Conservation (phyloP, 116 monocot species). For the Iris pallida region DNA sequence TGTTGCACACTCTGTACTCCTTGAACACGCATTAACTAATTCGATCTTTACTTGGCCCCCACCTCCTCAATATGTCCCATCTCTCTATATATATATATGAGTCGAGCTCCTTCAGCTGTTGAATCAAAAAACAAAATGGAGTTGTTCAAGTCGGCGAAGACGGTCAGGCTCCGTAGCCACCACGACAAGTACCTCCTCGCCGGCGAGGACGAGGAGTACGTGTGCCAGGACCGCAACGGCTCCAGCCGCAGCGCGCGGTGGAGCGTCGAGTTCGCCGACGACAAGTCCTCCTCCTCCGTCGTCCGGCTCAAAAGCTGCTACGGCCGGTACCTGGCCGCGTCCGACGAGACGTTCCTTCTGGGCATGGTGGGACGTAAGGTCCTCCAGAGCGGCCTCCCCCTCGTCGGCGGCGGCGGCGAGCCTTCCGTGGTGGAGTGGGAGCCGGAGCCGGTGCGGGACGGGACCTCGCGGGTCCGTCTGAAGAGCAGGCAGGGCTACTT, state of each 20-base stretch:
- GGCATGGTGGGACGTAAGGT: slow-evolving; percentile 81
- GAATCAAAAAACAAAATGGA: too few species aligned
- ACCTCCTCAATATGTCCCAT: too few species aligned
- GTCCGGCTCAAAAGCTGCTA: slow-evolving; percentile 49
- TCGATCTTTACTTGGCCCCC: too few species aligned
- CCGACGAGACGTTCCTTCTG: slow-evolving; percentile 69
- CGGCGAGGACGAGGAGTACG: neutral
- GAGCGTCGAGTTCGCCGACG: neutral
- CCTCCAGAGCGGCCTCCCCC: slow-evolving; percentile 36
- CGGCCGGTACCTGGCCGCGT: slow-evolving; percentile 74
- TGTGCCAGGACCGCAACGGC: neutral
- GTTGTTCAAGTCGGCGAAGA: neutral
- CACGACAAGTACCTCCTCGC: neutral
- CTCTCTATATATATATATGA: too few species aligned
- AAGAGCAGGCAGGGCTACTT: slow-evolving; percentile 66
- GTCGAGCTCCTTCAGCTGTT: too few species aligned
- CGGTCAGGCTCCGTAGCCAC: neutral
- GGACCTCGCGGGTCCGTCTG: slow-evolving; percentile 27
- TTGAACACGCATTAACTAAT: too few species aligned
- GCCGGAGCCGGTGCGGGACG: neutral
- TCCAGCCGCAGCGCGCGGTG: neutral
- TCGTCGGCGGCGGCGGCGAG: slow-evolving; percentile 30
- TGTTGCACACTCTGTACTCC: too few species aligned
- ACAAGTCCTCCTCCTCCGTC: neutral
- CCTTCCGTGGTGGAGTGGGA: slow-evolving; percentile 12